A percentile compares a stretch with the other conserved stretches of the same genome.
These are phyloP conservation scores for Suillus plorans DNA, from an alignment of 768 basidiomycete genomes.

Conservation along the genomic window DNA sequence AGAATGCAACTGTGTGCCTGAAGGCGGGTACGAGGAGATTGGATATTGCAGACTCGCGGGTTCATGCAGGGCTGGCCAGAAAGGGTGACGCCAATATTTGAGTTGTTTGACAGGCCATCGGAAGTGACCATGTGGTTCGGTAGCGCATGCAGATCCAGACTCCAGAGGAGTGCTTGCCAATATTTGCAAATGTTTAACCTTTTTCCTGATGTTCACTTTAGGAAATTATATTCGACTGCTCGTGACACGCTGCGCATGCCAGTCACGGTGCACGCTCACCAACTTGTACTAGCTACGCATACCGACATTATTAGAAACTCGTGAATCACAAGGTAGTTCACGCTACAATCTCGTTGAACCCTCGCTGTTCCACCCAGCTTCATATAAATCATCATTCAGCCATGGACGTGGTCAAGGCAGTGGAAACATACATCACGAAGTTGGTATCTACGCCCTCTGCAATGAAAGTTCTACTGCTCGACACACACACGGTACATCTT, in stretches of 20 bases:
- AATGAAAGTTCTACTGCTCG: conserved; percentile 96
- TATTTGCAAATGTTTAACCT: background rate
- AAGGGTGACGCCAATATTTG: background rate
- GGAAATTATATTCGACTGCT: background rate
- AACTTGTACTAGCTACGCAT: background rate
- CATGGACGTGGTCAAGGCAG: conserved; percentile 96
- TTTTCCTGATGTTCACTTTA: background rate
- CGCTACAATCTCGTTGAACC: background rate
- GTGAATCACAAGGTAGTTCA: background rate
- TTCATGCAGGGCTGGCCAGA: background rate
- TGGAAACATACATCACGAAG: conserved; percentile 90
- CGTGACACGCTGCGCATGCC: background rate
- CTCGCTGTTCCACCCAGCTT: background rate
- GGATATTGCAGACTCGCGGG: background rate
- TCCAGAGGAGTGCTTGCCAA: background rate
- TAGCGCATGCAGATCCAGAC: background rate
- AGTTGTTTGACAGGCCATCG: background rate
- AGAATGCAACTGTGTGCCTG: background rate
- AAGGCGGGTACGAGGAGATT: background rate
- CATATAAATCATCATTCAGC: background rate
- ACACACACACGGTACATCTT: conserved; percentile 81
- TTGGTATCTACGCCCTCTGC: conserved; percentile 80
- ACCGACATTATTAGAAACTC: background rate
- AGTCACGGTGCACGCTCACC: background rate
- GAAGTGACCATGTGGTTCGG: background rate